Base-by-base conservation (phyloP, 306 rosid genomes). In the Hippophae gyantsensis region DNA sequence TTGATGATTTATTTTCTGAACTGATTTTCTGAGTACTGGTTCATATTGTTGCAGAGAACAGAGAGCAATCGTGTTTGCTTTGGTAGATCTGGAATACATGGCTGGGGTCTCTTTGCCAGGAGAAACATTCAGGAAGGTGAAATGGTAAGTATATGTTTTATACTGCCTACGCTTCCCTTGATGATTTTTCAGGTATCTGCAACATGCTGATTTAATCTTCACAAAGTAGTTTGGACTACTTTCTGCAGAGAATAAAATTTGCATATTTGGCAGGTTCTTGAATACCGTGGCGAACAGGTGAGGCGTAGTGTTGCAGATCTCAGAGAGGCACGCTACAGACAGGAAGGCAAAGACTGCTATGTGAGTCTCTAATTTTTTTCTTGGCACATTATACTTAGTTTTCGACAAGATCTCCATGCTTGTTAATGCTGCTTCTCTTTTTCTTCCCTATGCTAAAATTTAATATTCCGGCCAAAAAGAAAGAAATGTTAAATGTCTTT, bases 51-150 rank as follows among this genome's bases (percentile, higher is more conserved):
- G 60, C 87, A 93, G 99, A 86, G 86, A 77, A 93, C 97, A 8
- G 99, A 93, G 77, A 78, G 77, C 3, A 89, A 81, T 56, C 79
- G 99, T 23, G 97, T 86, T 82, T 93, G 97, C 89, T 89, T 84
- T 56, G 99, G 97, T 79, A 86, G 94, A 84, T 93, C 99, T 2
- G 99, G 99, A 61, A 93, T 93, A 69, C 99, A 93, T 72, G 99
- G 97, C 64, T 93, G 99, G 99, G 99, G 99, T 69, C 95, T 93
- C 64, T 93, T 93, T 72, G 95, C 99, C 5, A 85, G 90, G 6
- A 82, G 90, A 73, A 79, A 69, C 75, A 86, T 93, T 80, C 99
- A 82, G 79, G 99, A 93, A 86, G 99, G 99, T 64, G 99, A 93
- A 66, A 93, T 93, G 97, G 99, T 89, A 83, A 72, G 58, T 52